Base-by-base conservation (phyloP, 371 early-diverging fungal genomes). In the Mucor ambiguus region DNA sequence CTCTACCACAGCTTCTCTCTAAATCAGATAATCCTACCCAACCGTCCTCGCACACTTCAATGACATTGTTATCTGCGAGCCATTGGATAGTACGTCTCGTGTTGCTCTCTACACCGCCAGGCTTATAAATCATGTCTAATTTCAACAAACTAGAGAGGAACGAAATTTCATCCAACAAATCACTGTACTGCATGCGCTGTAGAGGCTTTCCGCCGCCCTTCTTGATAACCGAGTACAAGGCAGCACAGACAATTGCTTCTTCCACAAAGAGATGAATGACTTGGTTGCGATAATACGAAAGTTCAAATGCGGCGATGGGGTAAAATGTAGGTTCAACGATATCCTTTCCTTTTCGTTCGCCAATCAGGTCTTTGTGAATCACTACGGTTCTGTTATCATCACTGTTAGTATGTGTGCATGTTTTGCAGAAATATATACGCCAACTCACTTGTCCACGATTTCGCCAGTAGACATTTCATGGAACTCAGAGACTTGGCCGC, bases 251-350 rank as follows among this genome's bases (percentile, higher is more conserved):
- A 64, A 95, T 91, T 0, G 92, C 92, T 82, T 94, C 95, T 64
- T 87, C 81, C 8, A 94, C 80, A 79, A 95, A 95, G 46, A 94
- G 68, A 61, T 94, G 94, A 58, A 95, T 93, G 14, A 93, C 89
- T 68, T 93, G 92, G 65, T 95, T 95, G 49, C 96, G 84, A 72
- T 93, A 95, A 70, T 91, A 92, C 46, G 90, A 89, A 1, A 95
- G 78, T 72, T 94, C 95, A 70, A 94, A 95, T n/a, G 93, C 86
- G 67, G 92, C 92, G 44, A 89, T 82, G 2, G 91, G 92, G 71
- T 92, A 94, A 72, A 92, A 95, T n/a, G 93, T 92, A 10, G 92
- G 91, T 63, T 95, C 96, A 16, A 95, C 70, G 18, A 95, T 77
- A 35, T 93, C 94, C 60, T 81, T 88, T 38, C 72, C 76, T 30